A percentile compares a stretch with the other conserved stretches of the same genome.
phyloP scores from a whole-genome alignment of 2,329 filamentous ascomycete genomes.

The Leptoxyphium fumago region DNA sequence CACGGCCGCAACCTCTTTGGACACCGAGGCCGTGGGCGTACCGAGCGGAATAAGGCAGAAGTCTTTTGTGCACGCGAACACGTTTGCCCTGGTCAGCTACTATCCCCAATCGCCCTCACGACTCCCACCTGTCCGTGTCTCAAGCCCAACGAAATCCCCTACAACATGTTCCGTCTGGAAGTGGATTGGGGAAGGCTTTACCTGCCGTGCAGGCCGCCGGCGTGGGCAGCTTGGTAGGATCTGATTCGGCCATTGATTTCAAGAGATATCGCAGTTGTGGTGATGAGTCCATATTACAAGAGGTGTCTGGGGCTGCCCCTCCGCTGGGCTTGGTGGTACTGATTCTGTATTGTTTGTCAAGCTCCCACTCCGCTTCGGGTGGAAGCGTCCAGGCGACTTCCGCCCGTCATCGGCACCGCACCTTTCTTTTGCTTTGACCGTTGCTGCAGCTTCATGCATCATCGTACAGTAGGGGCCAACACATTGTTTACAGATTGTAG shows the following conservation, averaged over 20 bases:
- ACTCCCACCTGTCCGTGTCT: not conserved
- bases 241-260: constrained; percentile 14
- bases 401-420: too few species aligned
- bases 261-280: constrained; percentile 16
- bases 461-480: too few species aligned
- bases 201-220: constrained; percentile 60
- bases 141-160: not conserved
- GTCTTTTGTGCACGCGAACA: constrained; percentile 32
- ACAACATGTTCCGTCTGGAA: not conserved
- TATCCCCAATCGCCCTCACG: not conserved
- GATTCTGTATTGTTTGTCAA: too few species aligned
- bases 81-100: not conserved
- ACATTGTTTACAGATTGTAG: too few species aligned
- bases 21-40: constrained; percentile 35
- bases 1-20: constrained; percentile 66
- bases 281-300: constrained; percentile 13
- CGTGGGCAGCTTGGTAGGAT: constrained; percentile 33
- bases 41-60: constrained; percentile 80
- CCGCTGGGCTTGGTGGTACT: too few species aligned
- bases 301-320: too few species aligned
- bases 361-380: too few species aligned
- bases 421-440: too few species aligned
- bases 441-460: too few species aligned
- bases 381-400: too few species aligned
- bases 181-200: constrained; percentile 3